Percentiles rank a stretch among this genome's conserved stretches.
Conservation (phyloP, 352 stramenopile species). For the Pythium apleroticum region DNA sequence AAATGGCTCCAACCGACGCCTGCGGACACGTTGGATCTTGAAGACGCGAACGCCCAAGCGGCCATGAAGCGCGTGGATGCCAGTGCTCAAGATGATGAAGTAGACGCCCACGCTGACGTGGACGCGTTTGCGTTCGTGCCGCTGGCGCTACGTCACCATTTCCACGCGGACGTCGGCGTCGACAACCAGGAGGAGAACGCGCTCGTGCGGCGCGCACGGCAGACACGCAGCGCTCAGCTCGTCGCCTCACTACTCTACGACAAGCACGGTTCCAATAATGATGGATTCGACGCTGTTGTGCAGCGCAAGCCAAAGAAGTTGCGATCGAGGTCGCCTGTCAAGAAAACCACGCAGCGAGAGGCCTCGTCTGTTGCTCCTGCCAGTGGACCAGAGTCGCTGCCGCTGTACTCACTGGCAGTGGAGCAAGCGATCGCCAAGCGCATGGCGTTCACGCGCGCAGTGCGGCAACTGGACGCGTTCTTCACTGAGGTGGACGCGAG, state of each 20-base stretch:
- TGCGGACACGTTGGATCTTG: neutral
- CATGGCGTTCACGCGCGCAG: slow-evolving; percentile 48
- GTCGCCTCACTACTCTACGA: slow-evolving; percentile 34
- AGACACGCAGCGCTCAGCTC: slow-evolving; percentile 52
- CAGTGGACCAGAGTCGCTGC: slow-evolving; percentile 3
- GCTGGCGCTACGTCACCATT: slow-evolving; percentile 42
- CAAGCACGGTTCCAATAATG: neutral
- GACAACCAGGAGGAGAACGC: slow-evolving; percentile 22
- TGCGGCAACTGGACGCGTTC: slow-evolving; percentile 41
- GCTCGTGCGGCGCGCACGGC: slow-evolving; percentile 33
- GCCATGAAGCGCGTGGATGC: neutral
- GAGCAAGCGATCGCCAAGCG: slow-evolving; percentile 55
- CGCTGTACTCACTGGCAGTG: slow-evolving; percentile 53
- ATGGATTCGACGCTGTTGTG: neutral
- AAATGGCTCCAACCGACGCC: neutral
- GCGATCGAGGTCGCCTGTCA: neutral
- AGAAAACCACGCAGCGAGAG: neutral
- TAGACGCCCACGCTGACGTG: neutral
- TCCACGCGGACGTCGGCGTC: slow-evolving; percentile 19
- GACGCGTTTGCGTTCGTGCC: slow-evolving; percentile 17
- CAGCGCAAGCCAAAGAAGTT: neutral
- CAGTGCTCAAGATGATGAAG: neutral
- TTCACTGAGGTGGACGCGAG: slow-evolving; percentile 33
- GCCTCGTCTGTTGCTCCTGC: neutral
- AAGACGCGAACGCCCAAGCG: neutral